phyloP scores from a whole-genome alignment of 768 basidiomycete genomes.

The Leucosporidium creatinivorum region DNA sequence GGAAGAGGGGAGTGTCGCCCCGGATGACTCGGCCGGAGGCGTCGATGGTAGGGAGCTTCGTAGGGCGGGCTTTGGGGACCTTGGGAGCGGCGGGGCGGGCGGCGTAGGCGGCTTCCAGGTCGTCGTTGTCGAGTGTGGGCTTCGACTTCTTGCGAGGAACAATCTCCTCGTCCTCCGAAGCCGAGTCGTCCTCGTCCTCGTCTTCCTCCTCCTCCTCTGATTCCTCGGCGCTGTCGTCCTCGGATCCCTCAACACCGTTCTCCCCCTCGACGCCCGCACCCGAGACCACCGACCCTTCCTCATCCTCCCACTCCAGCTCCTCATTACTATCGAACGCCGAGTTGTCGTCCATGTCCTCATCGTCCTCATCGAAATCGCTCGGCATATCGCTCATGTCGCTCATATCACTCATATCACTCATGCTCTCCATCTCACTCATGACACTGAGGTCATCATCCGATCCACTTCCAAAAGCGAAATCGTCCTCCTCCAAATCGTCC shows the following conservation, averaged over 20 bases:
- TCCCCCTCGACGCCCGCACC: too few species aligned
- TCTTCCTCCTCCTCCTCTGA: slow-evolving; percentile 60
- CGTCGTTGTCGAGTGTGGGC: slow-evolving; percentile 55
- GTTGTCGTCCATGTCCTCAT: slow-evolving; percentile 17
- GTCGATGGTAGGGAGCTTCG: slow-evolving; percentile 36
- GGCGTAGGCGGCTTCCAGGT: slow-evolving; percentile 42
- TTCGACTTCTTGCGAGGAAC: slow-evolving; percentile 45
- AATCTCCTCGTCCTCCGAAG: slow-evolving; percentile 17
- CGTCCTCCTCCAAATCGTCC: slow-evolving; percentile 59
- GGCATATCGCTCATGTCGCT: slow-evolving; percentile 9
- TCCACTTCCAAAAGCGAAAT: slow-evolving; percentile 51
- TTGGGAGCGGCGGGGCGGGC: slow-evolving; percentile 43
- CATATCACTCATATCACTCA: slow-evolving; percentile 25
- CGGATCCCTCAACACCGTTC: not conserved
- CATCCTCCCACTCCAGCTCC: slow-evolving; percentile 24
- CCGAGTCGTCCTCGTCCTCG: slow-evolving; percentile 1
- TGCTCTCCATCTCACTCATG: slow-evolving; percentile 31
- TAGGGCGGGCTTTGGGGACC: slow-evolving; percentile 31
- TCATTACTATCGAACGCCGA: slow-evolving; percentile 31
- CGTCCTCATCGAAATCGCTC: slow-evolving; percentile 41
- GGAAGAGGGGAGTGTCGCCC: slow-evolving; percentile 6
- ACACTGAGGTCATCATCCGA: slow-evolving; percentile 39
- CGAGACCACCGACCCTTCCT: not conserved
- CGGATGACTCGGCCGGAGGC: slow-evolving; percentile 46
- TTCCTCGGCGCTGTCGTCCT: slow-evolving; percentile 34